Evolutionary conservation across 331 rosid genomes (phyloP).

Genomic region (Quercus lobata): DNA sequence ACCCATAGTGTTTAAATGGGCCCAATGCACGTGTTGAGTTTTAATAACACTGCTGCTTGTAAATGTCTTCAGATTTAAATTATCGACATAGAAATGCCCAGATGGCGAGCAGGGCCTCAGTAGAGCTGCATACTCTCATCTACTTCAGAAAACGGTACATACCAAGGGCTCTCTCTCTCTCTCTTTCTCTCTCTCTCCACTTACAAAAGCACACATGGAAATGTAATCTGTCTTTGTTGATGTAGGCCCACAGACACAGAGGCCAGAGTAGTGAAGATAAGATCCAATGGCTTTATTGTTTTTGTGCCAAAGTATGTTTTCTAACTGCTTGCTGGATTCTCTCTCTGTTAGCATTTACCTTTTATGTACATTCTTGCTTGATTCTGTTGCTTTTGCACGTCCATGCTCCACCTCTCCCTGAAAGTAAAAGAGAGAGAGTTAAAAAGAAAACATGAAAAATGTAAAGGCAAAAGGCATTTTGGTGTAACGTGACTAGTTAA

Average conservation of each 20-base stretch:
- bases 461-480: neutral
- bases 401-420: neutral
- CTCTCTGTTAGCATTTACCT: neutral
- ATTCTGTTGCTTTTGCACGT: neutral
- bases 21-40: neutral
- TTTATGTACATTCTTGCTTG: neutral
- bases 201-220: slow-evolving; percentile 15
- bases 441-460: neutral
- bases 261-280: slow-evolving; percentile 91
- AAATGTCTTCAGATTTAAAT: slow-evolving; percentile 68
- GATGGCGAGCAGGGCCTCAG: slow-evolving; percentile 94
- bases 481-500: neutral
- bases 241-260: slow-evolving; percentile 88
- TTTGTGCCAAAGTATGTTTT: slow-evolving; percentile 85
- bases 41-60: slow-evolving; percentile 4
- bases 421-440: neutral
- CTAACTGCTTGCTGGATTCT: neutral
- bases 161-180: neutral
- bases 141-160: slow-evolving; percentile 74
- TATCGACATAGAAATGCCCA: slow-evolving; percentile 96
- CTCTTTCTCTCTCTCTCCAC: neutral
- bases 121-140: slow-evolving; percentile 83
- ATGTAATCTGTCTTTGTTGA: slow-evolving; percentile 4
- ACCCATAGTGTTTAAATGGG: neutral
- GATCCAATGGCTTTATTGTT: slow-evolving; percentile 93